These are phyloP conservation scores for Colletotrichum sp. DNA, from an alignment of 2,329 filamentous ascomycete species.

Conservation along the genomic window DNA sequence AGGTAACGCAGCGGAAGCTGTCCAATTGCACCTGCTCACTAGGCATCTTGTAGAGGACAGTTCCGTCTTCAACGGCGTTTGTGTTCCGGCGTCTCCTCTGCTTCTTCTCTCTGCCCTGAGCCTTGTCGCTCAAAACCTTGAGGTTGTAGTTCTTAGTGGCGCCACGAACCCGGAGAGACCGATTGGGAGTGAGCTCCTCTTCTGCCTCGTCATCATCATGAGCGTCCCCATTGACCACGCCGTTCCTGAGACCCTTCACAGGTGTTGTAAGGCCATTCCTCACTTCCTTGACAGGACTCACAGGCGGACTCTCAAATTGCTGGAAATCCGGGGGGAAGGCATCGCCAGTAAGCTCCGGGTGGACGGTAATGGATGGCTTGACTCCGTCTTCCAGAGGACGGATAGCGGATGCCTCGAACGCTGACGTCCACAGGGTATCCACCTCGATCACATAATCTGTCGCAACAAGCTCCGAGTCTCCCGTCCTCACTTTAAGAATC, in stretches of 20 bases:
- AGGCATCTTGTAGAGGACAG: slow-evolving; percentile 50
- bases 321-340: neutral
- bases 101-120: slow-evolving; percentile 57
- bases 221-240: slow-evolving; percentile 18
- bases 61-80: slow-evolving; percentile 39
- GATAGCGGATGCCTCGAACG: slow-evolving; percentile 36
- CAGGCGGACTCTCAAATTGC: neutral
- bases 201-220: slow-evolving; percentile 50
- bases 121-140: slow-evolving; percentile 62
- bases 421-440: slow-evolving; percentile 51
- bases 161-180: slow-evolving; percentile 51
- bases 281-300: neutral
- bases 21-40: slow-evolving; percentile 52
- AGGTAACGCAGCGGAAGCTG: slow-evolving; percentile 55
- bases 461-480: slow-evolving; percentile 27
- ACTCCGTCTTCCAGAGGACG: slow-evolving; percentile 43
- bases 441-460: slow-evolving; percentile 55
- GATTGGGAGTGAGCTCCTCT: slow-evolving; percentile 55
- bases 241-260: slow-evolving; percentile 12
- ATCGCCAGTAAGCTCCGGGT: slow-evolving; percentile 9
- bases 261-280: neutral
- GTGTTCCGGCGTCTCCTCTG: slow-evolving; percentile 36
- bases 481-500: slow-evolving; percentile 38
- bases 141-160: slow-evolving; percentile 62
- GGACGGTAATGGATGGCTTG: slow-evolving; percentile 48